phyloP scores from a whole-genome alignment of 2,329 filamentous ascomycete species.

The Blumeria hordei region DNA sequence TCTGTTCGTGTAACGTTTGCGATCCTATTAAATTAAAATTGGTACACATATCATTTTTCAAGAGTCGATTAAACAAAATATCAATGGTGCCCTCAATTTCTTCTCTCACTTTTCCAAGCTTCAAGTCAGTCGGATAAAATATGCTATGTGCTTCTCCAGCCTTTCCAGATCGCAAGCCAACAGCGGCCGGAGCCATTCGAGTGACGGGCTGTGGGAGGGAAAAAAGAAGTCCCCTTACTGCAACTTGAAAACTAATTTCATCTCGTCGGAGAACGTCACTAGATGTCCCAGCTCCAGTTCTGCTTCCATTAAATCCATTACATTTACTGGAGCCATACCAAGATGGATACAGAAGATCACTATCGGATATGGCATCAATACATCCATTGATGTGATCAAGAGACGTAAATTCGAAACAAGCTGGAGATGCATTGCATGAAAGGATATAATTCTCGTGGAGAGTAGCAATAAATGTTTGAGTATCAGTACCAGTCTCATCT shows the following conservation, averaged over 20 bases:
- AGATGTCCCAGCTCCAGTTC: conserved; percentile 22
- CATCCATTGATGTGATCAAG: conserved; percentile 66
- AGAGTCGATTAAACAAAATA: conserved; percentile 36
- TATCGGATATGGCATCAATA: conserved; percentile 65
- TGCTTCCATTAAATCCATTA: conserved; percentile 24
- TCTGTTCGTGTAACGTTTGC: not conserved
- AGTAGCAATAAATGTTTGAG: conserved; percentile 67
- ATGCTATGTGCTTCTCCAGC: conserved; percentile 53
- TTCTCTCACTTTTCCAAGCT: conserved; percentile 62
- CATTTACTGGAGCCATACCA: conserved; percentile 43
- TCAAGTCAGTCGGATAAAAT: conserved; percentile 72
- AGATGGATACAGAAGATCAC: conserved; percentile 61
- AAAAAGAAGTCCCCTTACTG: conserved; percentile 67
- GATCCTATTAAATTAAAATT: not conserved
- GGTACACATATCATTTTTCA: conserved; percentile 23
- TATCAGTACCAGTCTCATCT: conserved; percentile 82
- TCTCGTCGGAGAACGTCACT: conserved; percentile 69
- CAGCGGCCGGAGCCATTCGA: conserved; percentile 23
- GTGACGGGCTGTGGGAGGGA: conserved; percentile 70
- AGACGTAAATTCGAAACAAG: conserved; percentile 29
- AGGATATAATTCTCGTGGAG: conserved; percentile 83
- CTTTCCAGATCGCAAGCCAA: conserved; percentile 14
- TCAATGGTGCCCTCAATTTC: conserved; percentile 56
- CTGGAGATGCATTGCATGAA: conserved; percentile 43
- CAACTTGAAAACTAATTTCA: conserved; percentile 81